These are phyloP conservation scores for Kentomonas sorsogonicus DNA, from an alignment of 208 protist species.

Conservation along the genomic window DNA sequence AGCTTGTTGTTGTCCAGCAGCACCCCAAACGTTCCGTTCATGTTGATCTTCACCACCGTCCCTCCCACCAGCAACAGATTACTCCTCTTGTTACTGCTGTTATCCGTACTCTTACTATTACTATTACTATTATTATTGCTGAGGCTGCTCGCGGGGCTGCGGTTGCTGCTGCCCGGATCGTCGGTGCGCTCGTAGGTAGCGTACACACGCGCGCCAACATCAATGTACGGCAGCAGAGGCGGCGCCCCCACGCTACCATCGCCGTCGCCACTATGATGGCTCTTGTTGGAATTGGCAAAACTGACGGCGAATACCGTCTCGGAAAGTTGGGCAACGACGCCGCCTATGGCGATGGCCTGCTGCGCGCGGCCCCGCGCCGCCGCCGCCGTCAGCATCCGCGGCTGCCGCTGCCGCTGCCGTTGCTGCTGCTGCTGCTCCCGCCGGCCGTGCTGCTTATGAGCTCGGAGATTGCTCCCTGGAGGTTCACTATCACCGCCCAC, in stretches of 20 bases:
- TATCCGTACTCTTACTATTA: too few relatives aligned
- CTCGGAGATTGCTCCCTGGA: too few relatives aligned
- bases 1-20: conserved; percentile 78
- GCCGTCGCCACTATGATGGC: background rate
- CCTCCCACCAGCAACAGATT: conserved; percentile 47
- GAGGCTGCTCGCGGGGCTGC: background rate
- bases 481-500: conserved; percentile 6
- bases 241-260: background rate
- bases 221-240: conserved; percentile 20
- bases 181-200: conserved; percentile 40
- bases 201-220: conserved; percentile 47
- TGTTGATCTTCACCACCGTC: conserved; percentile 68
- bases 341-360: conserved; percentile 59
- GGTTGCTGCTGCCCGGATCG: conserved; percentile 6
- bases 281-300: conserved; percentile 18
- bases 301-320: conserved; percentile 67
- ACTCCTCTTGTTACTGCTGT: background rate
- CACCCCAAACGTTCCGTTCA: conserved; percentile 75
- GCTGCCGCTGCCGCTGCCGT: conserved; percentile 13
- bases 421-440: conserved; percentile 2
- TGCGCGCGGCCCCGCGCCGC: conserved; percentile 31
- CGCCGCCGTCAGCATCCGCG: conserved; percentile 27
- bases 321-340: conserved; percentile 69
- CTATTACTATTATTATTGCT: too few relatives aligned
- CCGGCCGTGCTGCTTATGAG: background rate